Percentiles rank a stretch among this genome's conserved stretches.
Evolutionary conservation across 768 basidiomycete genomes (phyloP).

Genomic region (Lactarius indigo): DNA sequence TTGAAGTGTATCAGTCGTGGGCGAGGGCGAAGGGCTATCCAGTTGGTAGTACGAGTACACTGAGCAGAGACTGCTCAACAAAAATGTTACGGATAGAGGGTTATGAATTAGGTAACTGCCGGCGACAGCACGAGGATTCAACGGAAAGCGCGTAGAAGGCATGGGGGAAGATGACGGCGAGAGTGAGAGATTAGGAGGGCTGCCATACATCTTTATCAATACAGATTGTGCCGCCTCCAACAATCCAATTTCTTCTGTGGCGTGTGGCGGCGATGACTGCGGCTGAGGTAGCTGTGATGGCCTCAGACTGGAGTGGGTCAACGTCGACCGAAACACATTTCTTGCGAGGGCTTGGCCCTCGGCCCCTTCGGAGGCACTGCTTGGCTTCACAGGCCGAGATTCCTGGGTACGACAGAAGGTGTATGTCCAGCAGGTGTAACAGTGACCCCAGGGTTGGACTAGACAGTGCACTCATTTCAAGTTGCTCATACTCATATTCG

Average conservation of each 20-base stretch:
- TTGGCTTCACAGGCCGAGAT: conserved; percentile 54
- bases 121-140: conserved; percentile 16
- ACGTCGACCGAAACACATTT: conserved; percentile 41
- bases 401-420: conserved; percentile 44
- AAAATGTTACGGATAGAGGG: conserved; percentile 18
- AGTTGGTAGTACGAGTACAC: conserved; percentile 33
- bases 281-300: conserved; percentile 8
- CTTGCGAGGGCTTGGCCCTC: conserved; percentile 53
- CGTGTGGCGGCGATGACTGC: conserved; percentile 11
- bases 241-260: background rate
- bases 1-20: conserved; percentile 20
- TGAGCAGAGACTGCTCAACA: conserved; percentile 31
- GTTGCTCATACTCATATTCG: background rate
- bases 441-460: conserved; percentile 27
- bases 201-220: background rate
- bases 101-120: conserved; percentile 17
- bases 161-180: conserved; percentile 4
- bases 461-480: conserved; percentile 23
- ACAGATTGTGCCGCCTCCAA: conserved; percentile 14
- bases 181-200: background rate
- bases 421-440: conserved; percentile 33
- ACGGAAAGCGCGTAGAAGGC: background rate
- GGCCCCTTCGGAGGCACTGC: conserved; percentile 37
- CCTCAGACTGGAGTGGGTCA: conserved; percentile 7
- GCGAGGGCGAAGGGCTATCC: conserved; percentile 24